Evolutionary conservation across 306 rosid genomes (phyloP).

Genomic region (Trifolium pratense): DNA sequence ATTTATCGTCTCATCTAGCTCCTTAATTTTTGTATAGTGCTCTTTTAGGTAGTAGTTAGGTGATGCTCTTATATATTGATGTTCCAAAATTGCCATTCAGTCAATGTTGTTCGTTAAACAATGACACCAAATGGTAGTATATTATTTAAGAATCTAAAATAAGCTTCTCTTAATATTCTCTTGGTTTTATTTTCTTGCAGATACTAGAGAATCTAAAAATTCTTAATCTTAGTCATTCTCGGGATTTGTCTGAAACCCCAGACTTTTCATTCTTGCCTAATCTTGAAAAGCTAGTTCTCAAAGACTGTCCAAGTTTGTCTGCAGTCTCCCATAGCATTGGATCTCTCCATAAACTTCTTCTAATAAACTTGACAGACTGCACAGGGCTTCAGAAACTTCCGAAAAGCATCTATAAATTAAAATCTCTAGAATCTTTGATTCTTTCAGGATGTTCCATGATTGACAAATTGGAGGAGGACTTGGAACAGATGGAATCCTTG

Average conservation of each 20-base stretch:
- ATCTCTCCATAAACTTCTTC: constrained; percentile 8
- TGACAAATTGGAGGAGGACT: constrained; percentile 12
- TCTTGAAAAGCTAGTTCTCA: constrained; percentile 22
- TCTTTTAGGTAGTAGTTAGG: too few species aligned
- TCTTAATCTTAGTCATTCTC: constrained; percentile 32
- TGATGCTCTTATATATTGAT: too few species aligned
- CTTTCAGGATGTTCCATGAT: constrained; percentile 26
- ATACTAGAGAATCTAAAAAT: constrained; percentile 1
- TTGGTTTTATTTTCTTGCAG: constrained; percentile 3
- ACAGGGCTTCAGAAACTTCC: not conserved
- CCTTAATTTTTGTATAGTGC: too few species aligned
- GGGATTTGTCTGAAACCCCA: not conserved
- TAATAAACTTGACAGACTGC: not conserved
- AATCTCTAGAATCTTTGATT: constrained; percentile 9
- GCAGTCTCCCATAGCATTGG: constrained; percentile 1
- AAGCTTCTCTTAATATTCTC: not conserved
- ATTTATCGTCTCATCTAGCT: too few species aligned
- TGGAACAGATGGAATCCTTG: constrained; percentile 21
- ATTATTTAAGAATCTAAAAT: too few species aligned
- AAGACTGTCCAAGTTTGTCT: not conserved
- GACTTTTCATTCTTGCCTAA: constrained; percentile 25
- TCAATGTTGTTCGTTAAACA: too few species aligned
- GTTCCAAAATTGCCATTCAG: too few species aligned
- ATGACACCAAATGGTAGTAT: too few species aligned
- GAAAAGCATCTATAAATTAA: constrained; percentile 5